Evolutionary conservation across 345 rosid genomes (phyloP).

Genomic region (Euphorbia lathyris): DNA sequence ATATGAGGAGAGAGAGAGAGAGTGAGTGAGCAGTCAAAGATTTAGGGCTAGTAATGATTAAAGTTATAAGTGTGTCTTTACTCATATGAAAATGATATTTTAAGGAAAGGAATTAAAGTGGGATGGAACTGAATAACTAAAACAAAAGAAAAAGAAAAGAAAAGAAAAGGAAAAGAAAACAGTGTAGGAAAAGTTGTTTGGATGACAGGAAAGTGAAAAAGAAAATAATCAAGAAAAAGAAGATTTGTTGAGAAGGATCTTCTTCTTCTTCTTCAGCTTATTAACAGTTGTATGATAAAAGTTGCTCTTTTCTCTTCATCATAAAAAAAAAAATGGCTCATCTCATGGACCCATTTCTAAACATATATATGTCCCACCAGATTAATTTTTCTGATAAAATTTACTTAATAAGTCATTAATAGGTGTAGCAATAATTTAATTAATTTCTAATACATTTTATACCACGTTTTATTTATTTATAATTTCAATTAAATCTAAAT

Average conservation of each 20-base stretch:
- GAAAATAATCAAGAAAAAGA: slow-evolving; percentile 19
- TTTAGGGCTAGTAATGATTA: slow-evolving; percentile 34
- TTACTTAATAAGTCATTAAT: too few species aligned
- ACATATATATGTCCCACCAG: background rate
- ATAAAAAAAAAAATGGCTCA: slow-evolving; percentile 9
- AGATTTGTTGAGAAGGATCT: slow-evolving; percentile 23
- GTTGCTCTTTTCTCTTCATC: slow-evolving; percentile 23
- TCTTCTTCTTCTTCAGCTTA: slow-evolving; percentile 18
- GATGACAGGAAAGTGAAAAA: slow-evolving; percentile 22
- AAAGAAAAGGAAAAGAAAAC: slow-evolving; percentile 10
- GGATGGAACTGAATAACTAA: background rate
- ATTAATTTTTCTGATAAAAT: too few species aligned
- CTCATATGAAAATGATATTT: slow-evolving; percentile 42
- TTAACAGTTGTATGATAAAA: slow-evolving; percentile 42
- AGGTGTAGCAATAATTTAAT: too few species aligned
- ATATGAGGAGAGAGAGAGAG: background rate
- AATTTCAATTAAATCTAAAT: too few species aligned
- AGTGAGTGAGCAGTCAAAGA: slow-evolving; percentile 35
- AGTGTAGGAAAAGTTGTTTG: slow-evolving; percentile 35
- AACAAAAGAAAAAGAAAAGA: background rate
- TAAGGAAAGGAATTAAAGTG: slow-evolving; percentile 35
- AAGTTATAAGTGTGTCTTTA: slow-evolving; percentile 30
- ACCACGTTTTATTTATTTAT: too few species aligned
- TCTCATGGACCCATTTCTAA: slow-evolving; percentile 2
- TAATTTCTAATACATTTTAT: too few species aligned